These are phyloP conservation scores for Yamadazyma sp. DNA, from an alignment of 805 yeast species.

Conservation along the genomic window DNA sequence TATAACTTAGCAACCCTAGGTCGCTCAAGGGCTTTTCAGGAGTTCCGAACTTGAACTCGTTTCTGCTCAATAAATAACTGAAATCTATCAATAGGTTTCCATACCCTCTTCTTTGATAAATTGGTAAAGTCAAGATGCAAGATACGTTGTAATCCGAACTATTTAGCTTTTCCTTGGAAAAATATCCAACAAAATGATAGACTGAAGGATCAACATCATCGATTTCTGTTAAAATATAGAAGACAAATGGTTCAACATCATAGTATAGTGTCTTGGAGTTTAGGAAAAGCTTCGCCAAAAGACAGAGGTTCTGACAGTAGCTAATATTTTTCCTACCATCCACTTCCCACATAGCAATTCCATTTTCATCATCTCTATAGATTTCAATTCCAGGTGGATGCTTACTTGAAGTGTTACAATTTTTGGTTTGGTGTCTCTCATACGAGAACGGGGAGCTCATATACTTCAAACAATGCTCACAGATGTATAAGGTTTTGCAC, in stretches of 20 bases:
- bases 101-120: constrained; percentile 82
- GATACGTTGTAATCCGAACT: constrained; percentile 79
- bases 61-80: constrained; percentile 73
- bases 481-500: constrained; percentile 63
- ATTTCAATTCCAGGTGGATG: constrained; percentile 65
- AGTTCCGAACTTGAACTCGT: constrained; percentile 80
- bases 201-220: constrained; percentile 41
- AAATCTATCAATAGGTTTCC: constrained; percentile 88
- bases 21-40: constrained; percentile 95
- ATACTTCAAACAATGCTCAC: constrained; percentile 83
- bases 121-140: constrained; percentile 88
- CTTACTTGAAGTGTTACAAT: constrained; percentile 52
- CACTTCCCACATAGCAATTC: constrained; percentile 44
- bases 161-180: constrained; percentile 82
- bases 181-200: constrained; percentile 89
- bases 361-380: constrained; percentile 31
- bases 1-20: constrained; percentile 79
- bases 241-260: constrained; percentile 93
- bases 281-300: constrained; percentile 82
- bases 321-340: constrained; percentile 83
- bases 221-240: constrained; percentile 77
- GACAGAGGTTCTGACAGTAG: constrained; percentile 87
- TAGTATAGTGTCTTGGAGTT: constrained; percentile 90
- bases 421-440: constrained; percentile 68
- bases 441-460: constrained; percentile 66